phyloP scores from a whole-genome alignment of 2,329 filamentous ascomycete species.

The Escovopsis sp. region DNA sequence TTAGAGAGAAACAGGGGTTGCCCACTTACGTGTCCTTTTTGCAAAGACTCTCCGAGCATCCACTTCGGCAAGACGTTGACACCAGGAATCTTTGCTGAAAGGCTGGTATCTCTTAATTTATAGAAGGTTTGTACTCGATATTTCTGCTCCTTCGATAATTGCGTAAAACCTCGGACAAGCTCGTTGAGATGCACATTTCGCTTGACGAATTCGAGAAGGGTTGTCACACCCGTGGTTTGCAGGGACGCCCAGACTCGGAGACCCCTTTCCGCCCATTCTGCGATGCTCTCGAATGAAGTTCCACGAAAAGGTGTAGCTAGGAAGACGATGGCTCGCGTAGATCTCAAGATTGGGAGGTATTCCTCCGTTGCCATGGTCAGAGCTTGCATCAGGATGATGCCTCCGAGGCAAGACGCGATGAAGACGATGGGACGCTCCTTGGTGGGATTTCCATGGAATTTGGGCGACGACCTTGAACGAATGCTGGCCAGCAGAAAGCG shows the following conservation, averaged over 20 bases:
- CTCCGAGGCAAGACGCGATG: conserved; percentile 20
- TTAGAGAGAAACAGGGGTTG: background rate
- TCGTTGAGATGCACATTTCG: conserved; percentile 8
- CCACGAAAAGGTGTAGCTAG: conserved; percentile 17
- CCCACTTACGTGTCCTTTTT: background rate
- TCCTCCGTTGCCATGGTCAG: conserved; percentile 9
- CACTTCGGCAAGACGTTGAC: background rate
- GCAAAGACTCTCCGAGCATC: background rate
- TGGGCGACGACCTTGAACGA: conserved; percentile 3
- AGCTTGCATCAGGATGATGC: conserved; percentile 16
- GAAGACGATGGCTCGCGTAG: conserved; percentile 13
- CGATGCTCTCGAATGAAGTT: conserved; percentile 13
- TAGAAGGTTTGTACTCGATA: conserved; percentile 11
- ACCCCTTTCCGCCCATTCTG: conserved; percentile 8
- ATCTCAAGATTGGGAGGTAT: conserved; percentile 7
- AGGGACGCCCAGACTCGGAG: conserved; percentile 7
- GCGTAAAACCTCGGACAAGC: conserved; percentile 11
- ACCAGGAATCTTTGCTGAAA: conserved; percentile 9
- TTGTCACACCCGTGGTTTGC: conserved; percentile 4
- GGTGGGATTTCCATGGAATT: background rate
- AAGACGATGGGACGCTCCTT: conserved; percentile 15
- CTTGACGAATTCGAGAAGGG: conserved; percentile 8
- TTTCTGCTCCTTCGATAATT: conserved; percentile 5
- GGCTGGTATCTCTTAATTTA: conserved; percentile 9
- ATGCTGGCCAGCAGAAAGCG: conserved; percentile 12